Evolutionary conservation across 2,329 filamentous ascomycete genomes (phyloP).

Genomic region (Ascochyta lentis): DNA sequence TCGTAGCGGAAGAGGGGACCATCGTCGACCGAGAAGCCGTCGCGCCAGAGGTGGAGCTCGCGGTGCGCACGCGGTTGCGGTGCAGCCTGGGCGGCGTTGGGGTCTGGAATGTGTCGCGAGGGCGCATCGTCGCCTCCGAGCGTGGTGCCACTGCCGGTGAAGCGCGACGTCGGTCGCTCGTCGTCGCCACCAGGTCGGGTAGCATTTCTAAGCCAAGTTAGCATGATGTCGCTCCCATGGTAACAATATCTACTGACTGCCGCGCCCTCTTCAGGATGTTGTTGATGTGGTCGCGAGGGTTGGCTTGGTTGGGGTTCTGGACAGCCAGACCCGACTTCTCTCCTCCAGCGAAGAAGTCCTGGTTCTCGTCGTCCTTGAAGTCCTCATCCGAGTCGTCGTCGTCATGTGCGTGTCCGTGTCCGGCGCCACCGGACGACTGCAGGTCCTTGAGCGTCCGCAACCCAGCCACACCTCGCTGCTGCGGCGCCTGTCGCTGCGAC

Average conservation of each 20-base stretch:
- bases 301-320: slow-evolving; percentile 65
- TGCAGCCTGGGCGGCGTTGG: slow-evolving; percentile 49
- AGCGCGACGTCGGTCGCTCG: slow-evolving; percentile 59
- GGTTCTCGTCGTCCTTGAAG: slow-evolving; percentile 64
- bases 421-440: slow-evolving; percentile 51
- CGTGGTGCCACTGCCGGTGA: slow-evolving; percentile 75
- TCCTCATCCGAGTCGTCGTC: slow-evolving; percentile 66
- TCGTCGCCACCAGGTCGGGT: slow-evolving; percentile 63
- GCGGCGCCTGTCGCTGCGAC: slow-evolving; percentile 35
- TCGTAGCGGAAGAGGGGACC: slow-evolving; percentile 79
- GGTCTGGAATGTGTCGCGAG: slow-evolving; percentile 72
- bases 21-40: slow-evolving; percentile 86
- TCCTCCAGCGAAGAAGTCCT: slow-evolving; percentile 80
- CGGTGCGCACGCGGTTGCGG: slow-evolving; percentile 66
- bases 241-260: slow-evolving; percentile 41
- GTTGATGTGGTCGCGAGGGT: slow-evolving; percentile 58
- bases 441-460: slow-evolving; percentile 56
- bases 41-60: slow-evolving; percentile 78
- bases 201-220: slow-evolving; percentile 61
- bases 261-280: slow-evolving; percentile 58
- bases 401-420: slow-evolving; percentile 57
- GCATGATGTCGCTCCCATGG: neutral
- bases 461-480: slow-evolving; percentile 34
- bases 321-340: slow-evolving; percentile 81
- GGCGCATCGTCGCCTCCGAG: slow-evolving; percentile 79